Base-by-base conservation (phyloP, 352 stramenopile genomes). In the Globisporangium yorkense region DNA sequence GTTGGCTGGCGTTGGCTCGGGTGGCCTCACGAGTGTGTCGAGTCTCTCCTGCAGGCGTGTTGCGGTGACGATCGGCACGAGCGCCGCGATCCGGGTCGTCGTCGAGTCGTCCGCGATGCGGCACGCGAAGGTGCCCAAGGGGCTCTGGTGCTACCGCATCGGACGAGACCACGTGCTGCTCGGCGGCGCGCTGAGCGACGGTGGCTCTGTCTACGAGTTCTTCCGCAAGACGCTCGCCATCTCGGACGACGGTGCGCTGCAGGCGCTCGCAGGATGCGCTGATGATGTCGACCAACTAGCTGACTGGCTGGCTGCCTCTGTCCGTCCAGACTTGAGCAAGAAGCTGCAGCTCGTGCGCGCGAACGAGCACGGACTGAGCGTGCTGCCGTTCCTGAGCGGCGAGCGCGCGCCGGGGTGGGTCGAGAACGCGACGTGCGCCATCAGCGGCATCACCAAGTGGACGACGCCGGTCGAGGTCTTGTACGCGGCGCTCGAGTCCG, bases 151-250 rank as follows among this genome's bases (percentile, higher is more conserved):
- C 70, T 98, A 98, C 67, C 85, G 92, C 39, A 86, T 98, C 41
- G 71, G 93, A 52, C 71, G 77, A 21, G 65, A 90, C 39, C 76
- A 87, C 21, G 62, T 98, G 51, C 63, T 98, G 57, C 66, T 98
- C 0, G 95, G 95, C n/a, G 95, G 94, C 27, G 95, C 95, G 0
- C 71, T 98, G n/a, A 98, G 92, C 37, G 95, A 98, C 71, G 95
- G 95, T n/a, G 95, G 93, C n/a, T 97, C 89, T n/a, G 74, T 98
- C 8, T 92, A 95, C 59, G 88, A 96, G 55, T 98, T 96, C 76
- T 87, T 92, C 51, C 68, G 77, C 44, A 71, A 92, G 15, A 82
- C 87, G 9, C 69, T 98, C 62, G 67, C 61, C 35, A 55, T 92
- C 15, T 66, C 61, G 8, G 61, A 80, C 21, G 63, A 82, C 51